A percentile compares a stretch with the other conserved stretches of the same genome.
Evolutionary conservation across 2,329 filamentous ascomycete genomes (phyloP).

Genomic region (Ophiobolus disseminans): DNA sequence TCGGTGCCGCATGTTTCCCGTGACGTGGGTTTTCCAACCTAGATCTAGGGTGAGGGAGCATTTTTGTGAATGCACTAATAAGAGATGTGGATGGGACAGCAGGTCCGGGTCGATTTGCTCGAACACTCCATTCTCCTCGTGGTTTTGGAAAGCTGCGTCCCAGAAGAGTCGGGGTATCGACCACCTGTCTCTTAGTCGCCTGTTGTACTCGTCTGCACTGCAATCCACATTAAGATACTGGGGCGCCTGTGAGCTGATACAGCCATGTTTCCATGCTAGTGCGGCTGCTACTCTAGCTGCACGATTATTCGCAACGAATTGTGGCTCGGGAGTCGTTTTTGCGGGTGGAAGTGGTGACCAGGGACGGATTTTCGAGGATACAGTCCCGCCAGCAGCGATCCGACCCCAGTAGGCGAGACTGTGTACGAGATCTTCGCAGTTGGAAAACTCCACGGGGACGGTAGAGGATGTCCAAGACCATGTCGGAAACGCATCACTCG

Average conservation of each 20-base stretch:
- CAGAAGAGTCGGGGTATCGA: neutral
- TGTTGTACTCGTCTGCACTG: neutral
- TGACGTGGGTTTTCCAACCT: neutral
- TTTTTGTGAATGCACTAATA: neutral
- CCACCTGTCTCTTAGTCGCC: neutral
- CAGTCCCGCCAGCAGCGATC: neutral
- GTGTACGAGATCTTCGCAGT: neutral
- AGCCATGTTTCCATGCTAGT: neutral
- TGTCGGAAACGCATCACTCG: neutral
- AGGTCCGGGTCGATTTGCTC: neutral
- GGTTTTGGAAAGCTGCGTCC: neutral
- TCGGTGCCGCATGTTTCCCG: neutral
- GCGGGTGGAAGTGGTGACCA: too few relatives aligned
- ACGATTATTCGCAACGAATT: neutral
- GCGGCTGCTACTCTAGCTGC: neutral
- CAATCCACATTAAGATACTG: neutral
- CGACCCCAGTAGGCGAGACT: neutral
- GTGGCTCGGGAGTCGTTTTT: neutral
- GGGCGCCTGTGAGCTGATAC: neutral
- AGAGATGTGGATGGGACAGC: neutral
- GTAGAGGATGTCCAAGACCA: neutral
- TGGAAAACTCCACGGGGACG: neutral
- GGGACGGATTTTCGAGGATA: too few relatives aligned
- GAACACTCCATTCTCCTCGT: neutral
- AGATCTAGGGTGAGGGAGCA: neutral